Percentiles rank a stretch among this genome's conserved stretches.
These are phyloP conservation scores for Phaeoacremonium minimum DNA, from an alignment of 2,329 filamentous ascomycete species.

Conservation along the genomic window DNA sequence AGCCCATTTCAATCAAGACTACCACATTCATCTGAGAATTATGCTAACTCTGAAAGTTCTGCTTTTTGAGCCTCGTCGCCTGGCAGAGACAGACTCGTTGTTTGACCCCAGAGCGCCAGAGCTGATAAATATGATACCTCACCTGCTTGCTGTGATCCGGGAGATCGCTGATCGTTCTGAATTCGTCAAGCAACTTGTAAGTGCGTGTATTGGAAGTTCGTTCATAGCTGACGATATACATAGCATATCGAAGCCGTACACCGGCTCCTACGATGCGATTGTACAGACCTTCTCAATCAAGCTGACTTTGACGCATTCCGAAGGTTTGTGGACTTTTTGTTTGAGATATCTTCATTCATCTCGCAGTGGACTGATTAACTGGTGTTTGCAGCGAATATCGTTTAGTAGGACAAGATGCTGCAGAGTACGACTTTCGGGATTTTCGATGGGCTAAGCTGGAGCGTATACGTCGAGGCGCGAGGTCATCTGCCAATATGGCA, in stretches of 20 bases:
- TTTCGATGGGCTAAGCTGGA: constrained; percentile 14
- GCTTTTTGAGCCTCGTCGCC: constrained; percentile 9
- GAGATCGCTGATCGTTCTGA: constrained; percentile 6
- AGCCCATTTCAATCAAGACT: background rate
- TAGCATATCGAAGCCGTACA: constrained; percentile 9
- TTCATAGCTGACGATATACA: too few relatives aligned
- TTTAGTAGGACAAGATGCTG: constrained; percentile 11
- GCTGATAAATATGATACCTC: too few relatives aligned
- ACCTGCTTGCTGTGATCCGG: too few relatives aligned
- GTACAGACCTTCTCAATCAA: constrained; percentile 2
- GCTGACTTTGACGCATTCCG: constrained; percentile 7
- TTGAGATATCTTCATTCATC: background rate
- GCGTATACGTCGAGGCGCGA: constrained; percentile 9
- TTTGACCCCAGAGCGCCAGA: constrained; percentile 7
- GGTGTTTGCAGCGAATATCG: constrained; percentile 11
- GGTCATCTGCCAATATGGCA: too few relatives aligned
- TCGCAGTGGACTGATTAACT: too few relatives aligned
- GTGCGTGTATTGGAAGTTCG: too few relatives aligned
- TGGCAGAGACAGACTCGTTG: constrained; percentile 8
- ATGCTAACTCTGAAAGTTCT: constrained; percentile 4
- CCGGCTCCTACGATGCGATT: constrained; percentile 8
- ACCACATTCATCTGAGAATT: background rate
- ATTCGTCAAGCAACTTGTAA: constrained; percentile 9
- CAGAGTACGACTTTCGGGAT: constrained; percentile 15
- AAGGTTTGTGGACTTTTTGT: constrained; percentile 6